Conservation (phyloP, 73 alveolate genomes). For the Paramecium caudatum region DNA sequence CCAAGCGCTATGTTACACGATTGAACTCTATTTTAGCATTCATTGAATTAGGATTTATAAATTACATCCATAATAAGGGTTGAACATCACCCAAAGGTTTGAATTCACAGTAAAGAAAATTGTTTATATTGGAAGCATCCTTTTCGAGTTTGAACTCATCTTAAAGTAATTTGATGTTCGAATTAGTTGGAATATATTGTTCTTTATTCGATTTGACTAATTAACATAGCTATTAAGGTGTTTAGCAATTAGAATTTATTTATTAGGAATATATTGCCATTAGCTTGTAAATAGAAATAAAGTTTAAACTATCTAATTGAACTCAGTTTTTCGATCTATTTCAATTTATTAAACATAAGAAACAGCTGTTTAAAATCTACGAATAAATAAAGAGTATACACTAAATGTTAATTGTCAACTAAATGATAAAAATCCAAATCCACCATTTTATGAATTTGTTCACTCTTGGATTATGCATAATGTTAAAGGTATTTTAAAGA, state of each 20-base stretch:
- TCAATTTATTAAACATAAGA: neutral
- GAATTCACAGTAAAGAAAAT: neutral
- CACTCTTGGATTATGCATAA: neutral
- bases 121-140: neutral
- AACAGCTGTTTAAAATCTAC: neutral
- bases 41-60: neutral
- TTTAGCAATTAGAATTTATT: neutral
- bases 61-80: neutral
- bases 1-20: neutral
- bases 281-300: conserved; percentile 4
- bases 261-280: neutral
- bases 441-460: neutral
- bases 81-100: neutral
- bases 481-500: neutral
- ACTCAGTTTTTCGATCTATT: neutral
- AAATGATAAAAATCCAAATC: neutral
- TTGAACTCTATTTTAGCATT: neutral
- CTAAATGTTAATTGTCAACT: neutral
- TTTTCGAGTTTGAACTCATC: neutral
- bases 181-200: neutral
- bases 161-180: neutral
- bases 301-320: neutral
- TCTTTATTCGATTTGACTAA: neutral
- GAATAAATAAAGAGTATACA: neutral
- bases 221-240: neutral